Percentiles rank a stretch among this genome's conserved stretches.
These are phyloP conservation scores for Orbilia javanica DNA, from an alignment of 2,329 filamentous ascomycete genomes.

Conservation along the genomic window DNA sequence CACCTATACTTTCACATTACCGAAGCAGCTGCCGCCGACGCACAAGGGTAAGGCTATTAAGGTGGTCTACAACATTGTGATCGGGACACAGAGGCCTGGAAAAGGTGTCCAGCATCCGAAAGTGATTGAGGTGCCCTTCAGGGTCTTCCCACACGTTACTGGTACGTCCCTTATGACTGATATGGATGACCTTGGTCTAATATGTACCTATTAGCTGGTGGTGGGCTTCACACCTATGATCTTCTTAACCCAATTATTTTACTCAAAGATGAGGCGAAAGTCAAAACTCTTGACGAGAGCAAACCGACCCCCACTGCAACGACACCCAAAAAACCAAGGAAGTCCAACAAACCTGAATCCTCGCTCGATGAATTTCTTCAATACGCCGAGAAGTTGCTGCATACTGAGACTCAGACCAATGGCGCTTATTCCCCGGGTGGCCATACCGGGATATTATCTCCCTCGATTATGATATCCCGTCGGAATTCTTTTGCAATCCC, in stretches of 20 bases:
- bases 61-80: conserved; percentile 88
- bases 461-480: conserved; percentile 74
- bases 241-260: conserved; percentile 94
- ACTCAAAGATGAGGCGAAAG: conserved; percentile 82
- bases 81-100: conserved; percentile 89
- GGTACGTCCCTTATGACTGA: conserved; percentile 65
- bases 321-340: conserved; percentile 23
- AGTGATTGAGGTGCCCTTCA: conserved; percentile 92
- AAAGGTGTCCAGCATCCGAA: conserved; percentile 84
- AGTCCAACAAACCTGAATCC: conserved; percentile 59
- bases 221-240: conserved; percentile 74
- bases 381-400: conserved; percentile 82
- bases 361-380: conserved; percentile 76
- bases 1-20: conserved; percentile 86
- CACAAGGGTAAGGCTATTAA: conserved; percentile 95
- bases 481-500: conserved; percentile 68
- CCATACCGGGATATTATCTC: conserved; percentile 75
- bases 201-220: conserved; percentile 58
- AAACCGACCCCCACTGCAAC: conserved; percentile 7
- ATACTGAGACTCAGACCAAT: conserved; percentile 68
- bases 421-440: conserved; percentile 65
- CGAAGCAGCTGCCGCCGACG: conserved; percentile 87
- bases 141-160: conserved; percentile 93
- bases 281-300: conserved; percentile 69
- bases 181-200: conserved; percentile 59